Evolutionary conservation across 768 basidiomycete species (phyloP).

Genomic region (Mycena leptocephala): DNA sequence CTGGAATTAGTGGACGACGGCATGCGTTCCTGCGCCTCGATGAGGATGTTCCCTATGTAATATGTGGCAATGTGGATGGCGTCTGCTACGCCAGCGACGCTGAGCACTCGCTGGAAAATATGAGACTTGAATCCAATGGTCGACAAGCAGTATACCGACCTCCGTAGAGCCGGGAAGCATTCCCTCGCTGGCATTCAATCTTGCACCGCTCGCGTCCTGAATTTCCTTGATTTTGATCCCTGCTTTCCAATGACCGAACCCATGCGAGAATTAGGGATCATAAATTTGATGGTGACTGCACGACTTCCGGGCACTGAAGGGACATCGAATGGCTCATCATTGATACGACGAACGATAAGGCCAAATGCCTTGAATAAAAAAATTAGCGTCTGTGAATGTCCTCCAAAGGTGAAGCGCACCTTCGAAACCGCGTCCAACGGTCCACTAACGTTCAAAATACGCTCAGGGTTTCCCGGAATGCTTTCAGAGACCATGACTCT

Average conservation of each 20-base stretch:
- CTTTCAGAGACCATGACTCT: slow-evolving; percentile 98
- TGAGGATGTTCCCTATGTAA: slow-evolving; percentile 98
- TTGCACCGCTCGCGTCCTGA: slow-evolving; percentile 97
- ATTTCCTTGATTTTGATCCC: slow-evolving; percentile 99
- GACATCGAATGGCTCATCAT: slow-evolving; percentile 98
- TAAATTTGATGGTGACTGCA: slow-evolving; percentile 99
- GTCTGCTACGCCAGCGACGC: slow-evolving; percentile 98
- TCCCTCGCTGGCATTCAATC: slow-evolving; percentile 96
- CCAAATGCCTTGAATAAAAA: slow-evolving; percentile 88
- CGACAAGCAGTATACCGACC: slow-evolving; percentile 63
- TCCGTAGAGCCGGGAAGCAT: slow-evolving; percentile 99
- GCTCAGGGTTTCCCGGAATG: slow-evolving; percentile 99
- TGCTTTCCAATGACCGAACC: slow-evolving; percentile 99
- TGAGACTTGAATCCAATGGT: slow-evolving; percentile 16
- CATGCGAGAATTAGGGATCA: slow-evolving; percentile 99
- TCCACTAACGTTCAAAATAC: slow-evolving; percentile 96
- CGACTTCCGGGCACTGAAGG: slow-evolving; percentile 98
- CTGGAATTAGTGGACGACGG: slow-evolving; percentile 77
- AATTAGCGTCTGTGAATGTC: slow-evolving; percentile 5
- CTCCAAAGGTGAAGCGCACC: slow-evolving; percentile 61
- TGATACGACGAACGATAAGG: slow-evolving; percentile 97
- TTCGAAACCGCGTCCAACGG: slow-evolving; percentile 99
- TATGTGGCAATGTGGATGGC: slow-evolving; percentile 99
- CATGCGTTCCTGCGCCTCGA: slow-evolving; percentile 91
- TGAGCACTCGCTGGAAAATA: slow-evolving; percentile 87